Evolutionary conservation across 805 yeast genomes (phyloP).

Genomic region (Ogataea methylovora): DNA sequence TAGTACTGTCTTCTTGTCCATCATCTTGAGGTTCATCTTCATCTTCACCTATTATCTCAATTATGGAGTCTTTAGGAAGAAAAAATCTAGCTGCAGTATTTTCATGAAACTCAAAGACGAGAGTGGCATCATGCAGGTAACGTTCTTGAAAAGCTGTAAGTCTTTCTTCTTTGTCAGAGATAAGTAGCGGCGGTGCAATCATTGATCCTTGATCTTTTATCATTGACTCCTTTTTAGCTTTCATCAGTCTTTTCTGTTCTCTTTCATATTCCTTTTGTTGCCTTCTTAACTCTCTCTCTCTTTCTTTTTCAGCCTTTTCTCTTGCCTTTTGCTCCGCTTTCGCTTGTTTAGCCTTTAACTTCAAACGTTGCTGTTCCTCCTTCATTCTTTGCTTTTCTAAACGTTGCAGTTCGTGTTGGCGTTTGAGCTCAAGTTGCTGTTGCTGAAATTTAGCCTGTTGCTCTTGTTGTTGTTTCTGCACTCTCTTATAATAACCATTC

Average conservation of each 20-base stretch:
- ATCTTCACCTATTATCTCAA: slow-evolving; percentile 46
- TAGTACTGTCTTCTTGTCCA: slow-evolving; percentile 10
- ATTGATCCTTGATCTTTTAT: too few relatives aligned
- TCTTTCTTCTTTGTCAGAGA: slow-evolving; percentile 46
- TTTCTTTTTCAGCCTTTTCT: slow-evolving; percentile 16
- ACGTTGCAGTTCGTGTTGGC: slow-evolving; percentile 3
- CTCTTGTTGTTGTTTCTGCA: slow-evolving; percentile 2
- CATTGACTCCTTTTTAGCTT: slow-evolving; percentile 4
- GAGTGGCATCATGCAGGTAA: slow-evolving; percentile 58
- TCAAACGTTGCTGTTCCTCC: slow-evolving; percentile 6
- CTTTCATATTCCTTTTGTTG: slow-evolving; percentile 15
- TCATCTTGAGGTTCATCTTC: slow-evolving; percentile 14
- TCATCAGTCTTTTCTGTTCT: slow-evolving; percentile 13
- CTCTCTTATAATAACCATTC: slow-evolving; percentile 17
- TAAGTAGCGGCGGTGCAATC: too few relatives aligned
- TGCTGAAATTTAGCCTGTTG: not conserved
- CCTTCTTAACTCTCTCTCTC: slow-evolving; percentile 16
- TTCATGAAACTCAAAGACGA: slow-evolving; percentile 82
- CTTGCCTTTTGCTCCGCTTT: slow-evolving; percentile 8
- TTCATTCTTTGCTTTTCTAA: slow-evolving; percentile 9
- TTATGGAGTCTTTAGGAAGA: slow-evolving; percentile 69
- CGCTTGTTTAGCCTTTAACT: slow-evolving; percentile 10
- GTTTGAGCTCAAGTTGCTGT: slow-evolving; percentile 1
- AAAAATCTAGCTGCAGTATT: slow-evolving; percentile 65
- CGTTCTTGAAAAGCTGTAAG: slow-evolving; percentile 73